These are phyloP conservation scores for Chaetoceros tenuissimus DNA, from an alignment of 108 stramenopile species.

Conservation along the genomic window DNA sequence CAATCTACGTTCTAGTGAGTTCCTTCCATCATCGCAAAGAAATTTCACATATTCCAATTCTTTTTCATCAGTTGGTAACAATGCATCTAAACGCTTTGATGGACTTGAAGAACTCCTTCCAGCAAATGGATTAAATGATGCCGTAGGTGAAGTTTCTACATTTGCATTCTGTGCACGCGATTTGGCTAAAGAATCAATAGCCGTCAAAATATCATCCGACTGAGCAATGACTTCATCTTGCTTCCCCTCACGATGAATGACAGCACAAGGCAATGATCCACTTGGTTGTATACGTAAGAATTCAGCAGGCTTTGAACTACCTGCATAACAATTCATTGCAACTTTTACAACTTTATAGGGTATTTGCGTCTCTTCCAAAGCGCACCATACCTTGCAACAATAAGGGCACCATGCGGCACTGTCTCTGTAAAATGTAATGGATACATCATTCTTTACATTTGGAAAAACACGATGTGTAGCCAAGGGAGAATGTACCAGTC, in stretches of 20 bases:
- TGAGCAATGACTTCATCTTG: slow-evolving; percentile 35
- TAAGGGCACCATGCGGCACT: slow-evolving; percentile 73
- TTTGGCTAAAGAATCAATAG: no score
- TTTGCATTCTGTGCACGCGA: no score
- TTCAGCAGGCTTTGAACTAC: slow-evolving; percentile 35
- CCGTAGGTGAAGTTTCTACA: no score
- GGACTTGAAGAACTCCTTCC: no score
- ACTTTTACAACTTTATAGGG: slow-evolving; percentile 64
- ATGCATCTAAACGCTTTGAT: no score
- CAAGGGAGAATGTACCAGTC: no score
- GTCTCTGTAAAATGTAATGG: slow-evolving; percentile 48
- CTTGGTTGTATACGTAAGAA: slow-evolving; percentile 36
- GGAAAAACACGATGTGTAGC: no score
- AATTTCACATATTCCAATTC: slow-evolving; percentile 1
- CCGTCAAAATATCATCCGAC: no score
- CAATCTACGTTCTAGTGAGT: slow-evolving; percentile 44
- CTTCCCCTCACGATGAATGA: slow-evolving; percentile 30
- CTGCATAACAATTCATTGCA: slow-evolving; percentile 67
- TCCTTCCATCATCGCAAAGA: slow-evolving; percentile 8
- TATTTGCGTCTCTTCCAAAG: slow-evolving; percentile 59
- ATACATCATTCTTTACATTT: slow-evolving; percentile 29
- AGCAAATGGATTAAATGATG: no score
- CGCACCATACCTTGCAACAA: slow-evolving; percentile 59
- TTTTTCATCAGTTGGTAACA: no score
- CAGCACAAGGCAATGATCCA: slow-evolving; percentile 40